Percentiles rank a stretch among this genome's conserved stretches.
Evolutionary conservation across 2,329 filamentous ascomycete species (phyloP).

Genomic region (Cladosporium sp.): DNA sequence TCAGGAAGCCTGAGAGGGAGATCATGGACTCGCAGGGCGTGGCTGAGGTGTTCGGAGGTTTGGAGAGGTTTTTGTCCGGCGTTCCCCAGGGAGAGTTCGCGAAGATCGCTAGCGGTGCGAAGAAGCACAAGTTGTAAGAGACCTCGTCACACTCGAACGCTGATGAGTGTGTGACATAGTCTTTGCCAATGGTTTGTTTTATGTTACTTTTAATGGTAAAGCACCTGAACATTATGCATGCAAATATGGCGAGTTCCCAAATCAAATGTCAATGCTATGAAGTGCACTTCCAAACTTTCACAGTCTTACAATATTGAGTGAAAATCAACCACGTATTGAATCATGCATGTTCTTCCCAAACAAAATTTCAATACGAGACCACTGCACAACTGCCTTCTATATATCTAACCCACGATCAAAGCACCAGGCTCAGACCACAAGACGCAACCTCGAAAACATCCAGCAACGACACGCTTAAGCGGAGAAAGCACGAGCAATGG

Average conservation of each 20-base stretch:
- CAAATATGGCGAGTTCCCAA: too few relatives aligned
- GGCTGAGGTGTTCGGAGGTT: conserved; percentile 76
- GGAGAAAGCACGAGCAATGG: conserved; percentile 9
- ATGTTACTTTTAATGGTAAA: too few relatives aligned
- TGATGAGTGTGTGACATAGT: too few relatives aligned
- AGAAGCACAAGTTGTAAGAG: conserved; percentile 83
- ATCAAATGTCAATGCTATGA: too few relatives aligned
- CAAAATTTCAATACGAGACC: neutral
- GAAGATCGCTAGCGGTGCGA: conserved; percentile 80
- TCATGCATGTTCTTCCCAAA: too few relatives aligned
- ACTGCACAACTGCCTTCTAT: neutral
- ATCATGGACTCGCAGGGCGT: conserved; percentile 70
- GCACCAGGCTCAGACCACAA: neutral
- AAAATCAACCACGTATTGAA: too few relatives aligned
- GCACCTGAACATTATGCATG: too few relatives aligned
- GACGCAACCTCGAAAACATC: neutral
- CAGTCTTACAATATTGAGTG: too few relatives aligned
- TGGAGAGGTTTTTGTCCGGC: conserved; percentile 74
- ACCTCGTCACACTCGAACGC: too few relatives aligned
- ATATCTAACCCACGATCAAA: neutral
- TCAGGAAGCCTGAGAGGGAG: conserved; percentile 69
- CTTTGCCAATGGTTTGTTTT: too few relatives aligned
- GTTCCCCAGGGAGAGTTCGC: conserved; percentile 85
- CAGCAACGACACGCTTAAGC: neutral
- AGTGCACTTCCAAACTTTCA: too few relatives aligned